A percentile compares a stretch with the other conserved stretches of the same genome.
Conservation (phyloP, 140 eudicot genomes). For the Flaveria floridana region DNA sequence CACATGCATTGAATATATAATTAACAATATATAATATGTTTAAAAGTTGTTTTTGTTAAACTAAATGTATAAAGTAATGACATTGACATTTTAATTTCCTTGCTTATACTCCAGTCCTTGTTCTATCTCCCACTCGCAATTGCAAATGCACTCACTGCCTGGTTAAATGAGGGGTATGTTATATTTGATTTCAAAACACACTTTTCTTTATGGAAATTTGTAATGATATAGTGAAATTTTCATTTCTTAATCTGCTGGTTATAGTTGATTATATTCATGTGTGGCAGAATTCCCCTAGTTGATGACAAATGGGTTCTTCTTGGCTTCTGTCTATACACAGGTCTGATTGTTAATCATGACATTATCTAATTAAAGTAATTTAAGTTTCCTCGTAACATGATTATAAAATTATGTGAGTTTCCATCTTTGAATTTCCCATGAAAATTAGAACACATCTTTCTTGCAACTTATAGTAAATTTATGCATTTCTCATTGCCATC, state of each 20-base stretch:
- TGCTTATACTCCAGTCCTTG: constrained; percentile 56
- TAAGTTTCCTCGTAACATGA: neutral
- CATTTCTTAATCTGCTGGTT: constrained; percentile 11
- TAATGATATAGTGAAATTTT: neutral
- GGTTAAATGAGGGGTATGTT: constrained; percentile 88
- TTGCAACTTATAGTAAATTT: neutral
- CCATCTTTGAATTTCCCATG: neutral
- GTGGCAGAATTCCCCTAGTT: constrained; percentile 77
- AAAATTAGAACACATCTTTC: neutral
- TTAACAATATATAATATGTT: neutral
- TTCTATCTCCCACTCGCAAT: constrained; percentile 89
- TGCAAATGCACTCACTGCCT: constrained; percentile 94
- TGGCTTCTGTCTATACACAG: constrained; percentile 75
- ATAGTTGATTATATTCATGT: constrained; percentile 23
- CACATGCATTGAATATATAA: neutral
- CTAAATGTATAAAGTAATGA: neutral
- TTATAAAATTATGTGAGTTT: neutral
- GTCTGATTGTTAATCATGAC: constrained; percentile 36
- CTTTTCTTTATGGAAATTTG: neutral
- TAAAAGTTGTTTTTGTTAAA: neutral
- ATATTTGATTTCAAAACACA: neutral
- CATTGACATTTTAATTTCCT: constrained; percentile 7
- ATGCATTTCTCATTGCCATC: neutral
- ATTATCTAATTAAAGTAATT: neutral
- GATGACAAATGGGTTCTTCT: constrained; percentile 92